Base-by-base conservation (phyloP, 441 rosid genomes). In the Arabidopsis hybrid region DNA sequence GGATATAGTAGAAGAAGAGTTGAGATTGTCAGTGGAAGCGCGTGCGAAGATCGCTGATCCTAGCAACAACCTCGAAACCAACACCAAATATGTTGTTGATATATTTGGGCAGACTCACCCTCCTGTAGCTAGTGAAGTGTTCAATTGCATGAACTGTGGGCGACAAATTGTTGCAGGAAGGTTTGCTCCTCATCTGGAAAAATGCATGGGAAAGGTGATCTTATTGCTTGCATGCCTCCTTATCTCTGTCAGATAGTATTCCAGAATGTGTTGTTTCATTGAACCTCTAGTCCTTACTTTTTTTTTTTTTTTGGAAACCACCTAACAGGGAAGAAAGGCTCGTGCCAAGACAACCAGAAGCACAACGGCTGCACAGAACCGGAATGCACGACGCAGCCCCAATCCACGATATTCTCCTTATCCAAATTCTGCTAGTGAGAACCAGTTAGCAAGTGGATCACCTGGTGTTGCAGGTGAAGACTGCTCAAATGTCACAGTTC, bases 181-280 rank as follows among this genome's bases (percentile, higher is more conserved):
- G 73, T 91, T 95, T 75, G 98, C 99, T 83, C 97, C 97, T 78
- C 99, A 95, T 86, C 67, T 95, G 73, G 97, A 91, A 66, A 95
- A 88, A 83, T 95, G 99, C 87, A 91, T 95, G 97, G 99, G 99
- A 72, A 95, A 92, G 96, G 97, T 92, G 72, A 78, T 11, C 31
- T 74, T 21, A 21, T 21, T 21, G 26, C 6, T 69, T 49, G 36
- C 53, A 45, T 11, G 9, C 34, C 67, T 45, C 65, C 56, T 68
- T 63, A 3, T 62, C 1, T 4, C 65, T 4, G 2, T 7, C 16
- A 7, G 21, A 18, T 67, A 60, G 12, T 42, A 21, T 39, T 40
- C 7, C 4, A 13, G 14, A 50, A 59, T 3, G n/a, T 42, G 16
- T 64, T 42, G 43, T 65, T 56, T 35, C 1, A 10, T 53, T 69